Conservation (phyloP, 768 basidiomycete species). For the Mycena floridula region DNA sequence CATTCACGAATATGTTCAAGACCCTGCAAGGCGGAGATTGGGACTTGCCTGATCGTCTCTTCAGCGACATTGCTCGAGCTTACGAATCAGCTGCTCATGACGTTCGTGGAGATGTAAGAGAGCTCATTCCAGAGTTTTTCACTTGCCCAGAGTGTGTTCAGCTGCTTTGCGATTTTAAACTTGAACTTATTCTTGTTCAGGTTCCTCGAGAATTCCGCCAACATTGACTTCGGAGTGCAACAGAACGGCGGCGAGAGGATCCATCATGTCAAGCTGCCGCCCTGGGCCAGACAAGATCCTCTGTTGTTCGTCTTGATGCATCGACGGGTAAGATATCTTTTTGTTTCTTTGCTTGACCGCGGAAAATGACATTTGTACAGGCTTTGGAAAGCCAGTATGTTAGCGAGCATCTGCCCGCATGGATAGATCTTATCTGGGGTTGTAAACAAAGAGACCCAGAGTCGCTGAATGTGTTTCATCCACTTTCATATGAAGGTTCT, state of each 20-base stretch:
- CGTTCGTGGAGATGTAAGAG: slow-evolving; percentile 86
- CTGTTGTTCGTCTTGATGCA: slow-evolving; percentile 77
- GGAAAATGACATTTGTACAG: slow-evolving; percentile 26
- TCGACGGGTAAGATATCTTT: slow-evolving; percentile 46
- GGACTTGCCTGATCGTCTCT: slow-evolving; percentile 87
- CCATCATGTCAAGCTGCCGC: slow-evolving; percentile 82
- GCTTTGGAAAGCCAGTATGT: slow-evolving; percentile 86
- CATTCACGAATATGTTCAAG: slow-evolving; percentile 94
- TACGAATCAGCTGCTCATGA: slow-evolving; percentile 84
- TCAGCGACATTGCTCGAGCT: slow-evolving; percentile 76
- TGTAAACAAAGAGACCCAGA: slow-evolving; percentile 74
- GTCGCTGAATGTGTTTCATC: slow-evolving; percentile 85
- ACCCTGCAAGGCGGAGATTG: slow-evolving; percentile 91
- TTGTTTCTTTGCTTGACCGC: neutral
- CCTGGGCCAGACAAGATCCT: slow-evolving; percentile 85
- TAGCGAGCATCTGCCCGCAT: slow-evolving; percentile 74
- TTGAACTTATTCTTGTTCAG: slow-evolving; percentile 26
- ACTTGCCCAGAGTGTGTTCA: slow-evolving; percentile 69
- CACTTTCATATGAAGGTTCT: slow-evolving; percentile 87
- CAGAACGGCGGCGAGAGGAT: slow-evolving; percentile 74
- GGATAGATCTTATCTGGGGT: slow-evolving; percentile 96
- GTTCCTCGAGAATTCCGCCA: slow-evolving; percentile 76
- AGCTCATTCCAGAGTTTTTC: slow-evolving; percentile 88
- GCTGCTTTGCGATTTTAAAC: neutral
- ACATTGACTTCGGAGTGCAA: slow-evolving; percentile 73